Evolutionary conservation across 2,329 filamentous ascomycete species (phyloP).

Genomic region (Fusarium solani-melongenae): DNA sequence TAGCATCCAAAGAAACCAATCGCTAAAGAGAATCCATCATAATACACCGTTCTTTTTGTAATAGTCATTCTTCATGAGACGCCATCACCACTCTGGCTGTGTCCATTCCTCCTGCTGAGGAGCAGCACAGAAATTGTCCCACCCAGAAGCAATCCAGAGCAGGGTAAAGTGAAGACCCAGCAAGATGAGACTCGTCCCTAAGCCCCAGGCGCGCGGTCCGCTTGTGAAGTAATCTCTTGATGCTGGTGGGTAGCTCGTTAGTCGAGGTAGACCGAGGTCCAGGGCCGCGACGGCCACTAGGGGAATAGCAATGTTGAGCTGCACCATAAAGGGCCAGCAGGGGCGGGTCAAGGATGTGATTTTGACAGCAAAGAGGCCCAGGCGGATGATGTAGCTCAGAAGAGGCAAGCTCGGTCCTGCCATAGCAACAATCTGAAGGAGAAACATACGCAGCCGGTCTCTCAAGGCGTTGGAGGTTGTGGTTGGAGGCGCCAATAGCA

Average conservation of each 20-base stretch:
- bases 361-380: conserved; percentile 76
- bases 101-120: conserved; percentile 44
- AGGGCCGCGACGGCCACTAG: conserved; percentile 76
- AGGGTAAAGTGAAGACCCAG: conserved; percentile 48
- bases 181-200: conserved; percentile 47
- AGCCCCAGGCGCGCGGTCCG: conserved; percentile 41
- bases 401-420: conserved; percentile 46
- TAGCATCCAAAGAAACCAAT: neutral
- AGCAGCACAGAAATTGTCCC: conserved; percentile 48
- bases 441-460: conserved; percentile 49
- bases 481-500: conserved; percentile 63
- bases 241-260: conserved; percentile 12
- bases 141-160: conserved; percentile 49
- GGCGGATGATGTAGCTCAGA: conserved; percentile 55
- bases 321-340: conserved; percentile 79
- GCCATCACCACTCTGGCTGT: conserved; percentile 44
- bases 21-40: neutral
- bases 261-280: conserved; percentile 63
- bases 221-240: conserved; percentile 25
- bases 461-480: conserved; percentile 48
- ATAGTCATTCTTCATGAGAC: neutral
- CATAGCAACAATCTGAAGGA: conserved; percentile 45
- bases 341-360: conserved; percentile 71
- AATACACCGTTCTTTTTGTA: neutral
- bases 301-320: conserved; percentile 71